A percentile compares a stretch with the other conserved stretches of the same genome.
These are phyloP conservation scores for Phytophthora tentaculata DNA, from an alignment of 352 stramenopile genomes.

Conservation along the genomic window DNA sequence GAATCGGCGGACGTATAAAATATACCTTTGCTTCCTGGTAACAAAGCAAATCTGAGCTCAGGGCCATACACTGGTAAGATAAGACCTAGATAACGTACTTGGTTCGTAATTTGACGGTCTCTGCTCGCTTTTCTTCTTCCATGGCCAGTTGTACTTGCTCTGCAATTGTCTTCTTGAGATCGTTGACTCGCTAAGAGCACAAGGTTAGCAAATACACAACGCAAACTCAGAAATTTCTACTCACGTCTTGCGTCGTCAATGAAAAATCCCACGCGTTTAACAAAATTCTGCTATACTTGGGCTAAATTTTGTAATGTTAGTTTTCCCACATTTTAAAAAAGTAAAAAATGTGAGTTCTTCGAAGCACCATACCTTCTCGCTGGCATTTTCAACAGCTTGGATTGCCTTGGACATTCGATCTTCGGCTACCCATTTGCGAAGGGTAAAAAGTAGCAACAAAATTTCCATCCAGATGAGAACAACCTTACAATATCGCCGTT, in stretches of 20 bases:
- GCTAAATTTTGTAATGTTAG: too few species aligned
- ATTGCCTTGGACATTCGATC: too few species aligned
- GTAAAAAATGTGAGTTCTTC: too few species aligned
- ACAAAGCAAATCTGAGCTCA: neutral
- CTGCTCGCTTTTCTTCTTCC: conserved; percentile 60
- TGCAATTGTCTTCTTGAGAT: conserved; percentile 60
- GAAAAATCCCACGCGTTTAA: conserved; percentile 83
- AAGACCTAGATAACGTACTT: conserved; percentile 32
- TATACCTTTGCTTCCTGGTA: conserved; percentile 56
- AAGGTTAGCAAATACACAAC: neutral
- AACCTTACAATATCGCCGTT: too few species aligned
- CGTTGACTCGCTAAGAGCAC: conserved; percentile 53
- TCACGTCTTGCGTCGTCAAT: conserved; percentile 47
- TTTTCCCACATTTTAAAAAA: too few species aligned
- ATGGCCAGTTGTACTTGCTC: conserved; percentile 68
- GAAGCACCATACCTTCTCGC: too few species aligned
- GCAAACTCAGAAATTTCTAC: conserved; percentile 19
- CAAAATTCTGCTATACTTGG: too few species aligned
- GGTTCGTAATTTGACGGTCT: conserved; percentile 55
- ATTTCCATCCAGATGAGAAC: too few species aligned
- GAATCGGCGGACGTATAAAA: conserved; percentile 56
- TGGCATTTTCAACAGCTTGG: too few species aligned
- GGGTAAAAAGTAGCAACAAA: too few species aligned
- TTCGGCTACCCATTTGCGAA: too few species aligned
- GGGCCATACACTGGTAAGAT: neutral